These are phyloP conservation scores for Ajuga chamaepitys DNA, from an alignment of 257 asterid species.

Conservation along the genomic window DNA sequence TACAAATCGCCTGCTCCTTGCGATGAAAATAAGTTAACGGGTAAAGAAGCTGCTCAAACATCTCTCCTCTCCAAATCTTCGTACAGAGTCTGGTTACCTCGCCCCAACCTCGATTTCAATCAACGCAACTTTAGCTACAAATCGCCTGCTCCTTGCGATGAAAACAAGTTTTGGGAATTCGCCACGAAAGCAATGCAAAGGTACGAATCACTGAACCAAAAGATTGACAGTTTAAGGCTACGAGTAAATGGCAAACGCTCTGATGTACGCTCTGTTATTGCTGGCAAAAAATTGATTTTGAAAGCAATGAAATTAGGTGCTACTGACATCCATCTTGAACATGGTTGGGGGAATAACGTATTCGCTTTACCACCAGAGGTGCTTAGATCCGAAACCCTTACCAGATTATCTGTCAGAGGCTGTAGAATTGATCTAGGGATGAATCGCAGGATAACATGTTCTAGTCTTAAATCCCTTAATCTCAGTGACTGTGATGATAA, in stretches of 20 bases:
- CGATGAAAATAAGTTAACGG: too few relatives aligned
- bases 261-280: too few relatives aligned
- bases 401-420: not conserved
- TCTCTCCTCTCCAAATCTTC: too few relatives aligned
- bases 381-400: not conserved
- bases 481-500: not conserved
- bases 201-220: not conserved
- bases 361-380: not conserved
- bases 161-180: not conserved
- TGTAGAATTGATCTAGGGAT: not conserved
- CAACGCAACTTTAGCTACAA: too few relatives aligned
- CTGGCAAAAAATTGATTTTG: not conserved
- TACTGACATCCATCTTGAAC: not conserved
- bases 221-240: not conserved
- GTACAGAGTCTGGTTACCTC: too few relatives aligned
- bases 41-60: too few relatives aligned
- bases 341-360: too few relatives aligned
- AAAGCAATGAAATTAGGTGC: conserved; percentile 3
- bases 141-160: too few relatives aligned
- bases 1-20: too few relatives aligned
- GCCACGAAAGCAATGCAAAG: not conserved
- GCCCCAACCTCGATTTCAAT: too few relatives aligned
- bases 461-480: not conserved
- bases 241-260: not conserved
- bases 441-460: not conserved